Evolutionary conservation across 331 rosid species (phyloP).

Genomic region (Quercus phellos): DNA sequence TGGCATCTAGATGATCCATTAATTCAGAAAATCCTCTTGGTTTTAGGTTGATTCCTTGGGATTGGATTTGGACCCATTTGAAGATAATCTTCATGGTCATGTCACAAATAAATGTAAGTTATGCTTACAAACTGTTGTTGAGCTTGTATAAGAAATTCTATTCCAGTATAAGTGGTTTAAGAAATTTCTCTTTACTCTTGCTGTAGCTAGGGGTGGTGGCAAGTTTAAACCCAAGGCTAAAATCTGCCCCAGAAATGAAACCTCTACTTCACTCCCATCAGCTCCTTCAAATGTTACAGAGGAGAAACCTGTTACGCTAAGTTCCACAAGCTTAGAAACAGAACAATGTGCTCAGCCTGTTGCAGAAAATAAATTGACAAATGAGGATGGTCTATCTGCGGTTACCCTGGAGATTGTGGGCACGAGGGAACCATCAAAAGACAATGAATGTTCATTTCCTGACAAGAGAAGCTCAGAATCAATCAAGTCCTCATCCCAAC

Average conservation of each 20-base stretch:
- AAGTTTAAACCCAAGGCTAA: not conserved
- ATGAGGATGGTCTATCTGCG: constrained; percentile 14
- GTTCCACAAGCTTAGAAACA: constrained; percentile 13
- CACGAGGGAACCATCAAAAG: constrained; percentile 8
- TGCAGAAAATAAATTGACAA: constrained; percentile 22
- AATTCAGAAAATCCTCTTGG: constrained; percentile 9
- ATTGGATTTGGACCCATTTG: constrained; percentile 8
- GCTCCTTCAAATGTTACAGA: not conserved
- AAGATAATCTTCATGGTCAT: not conserved
- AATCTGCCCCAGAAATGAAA: not conserved
- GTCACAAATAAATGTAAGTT: constrained; percentile 12
- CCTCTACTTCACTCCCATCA: constrained; percentile 3
- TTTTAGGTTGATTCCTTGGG: constrained; percentile 20
- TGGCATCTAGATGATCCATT: not conserved
- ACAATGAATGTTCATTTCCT: constrained; percentile 24
- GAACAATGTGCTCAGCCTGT: constrained; percentile 10
- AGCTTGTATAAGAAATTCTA: not conserved
- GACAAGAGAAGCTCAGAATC: constrained; percentile 19
- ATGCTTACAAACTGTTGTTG: not conserved
- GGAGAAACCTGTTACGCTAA: not conserved
- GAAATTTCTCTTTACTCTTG: not conserved
- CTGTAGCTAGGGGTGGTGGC: constrained; percentile 10
- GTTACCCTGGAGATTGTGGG: constrained; percentile 3
- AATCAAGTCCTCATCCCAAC: constrained; percentile 23
- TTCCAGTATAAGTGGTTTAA: not conserved